Evolutionary conservation across 169 alveolate species (phyloP).

Genomic region (Plasmodium sp.): DNA sequence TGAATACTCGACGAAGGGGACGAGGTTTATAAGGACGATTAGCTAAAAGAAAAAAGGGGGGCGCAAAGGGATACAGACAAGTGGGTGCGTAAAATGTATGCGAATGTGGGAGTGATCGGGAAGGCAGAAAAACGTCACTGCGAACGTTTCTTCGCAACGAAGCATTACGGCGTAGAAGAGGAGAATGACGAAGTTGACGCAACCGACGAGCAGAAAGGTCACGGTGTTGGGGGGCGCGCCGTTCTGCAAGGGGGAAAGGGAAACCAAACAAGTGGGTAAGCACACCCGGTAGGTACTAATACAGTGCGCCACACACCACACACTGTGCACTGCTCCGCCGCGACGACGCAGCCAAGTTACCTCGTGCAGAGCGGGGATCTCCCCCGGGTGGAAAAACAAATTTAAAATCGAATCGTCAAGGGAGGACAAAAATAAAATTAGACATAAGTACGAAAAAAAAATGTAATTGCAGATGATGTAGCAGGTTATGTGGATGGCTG

Average conservation of each 20-base stretch:
- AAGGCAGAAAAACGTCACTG: background rate
- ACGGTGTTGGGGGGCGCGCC: background rate
- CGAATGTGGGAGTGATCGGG: background rate
- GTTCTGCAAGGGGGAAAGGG: constrained; percentile 13
- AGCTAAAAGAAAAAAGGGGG: constrained; percentile 10
- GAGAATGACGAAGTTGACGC: constrained; percentile 1
- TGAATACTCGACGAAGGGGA: constrained; percentile 54
- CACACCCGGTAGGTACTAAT: background rate
- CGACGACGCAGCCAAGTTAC: constrained; percentile 5
- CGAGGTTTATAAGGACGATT: constrained; percentile 45
- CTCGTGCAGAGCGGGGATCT: constrained; percentile 20
- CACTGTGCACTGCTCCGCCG: background rate
- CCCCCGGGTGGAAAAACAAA: background rate
- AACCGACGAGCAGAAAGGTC: constrained; percentile 14
- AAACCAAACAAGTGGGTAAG: background rate
- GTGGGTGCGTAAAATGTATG: background rate
- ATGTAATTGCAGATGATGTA: constrained; percentile 59
- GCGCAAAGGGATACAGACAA: background rate
- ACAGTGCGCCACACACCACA: background rate
- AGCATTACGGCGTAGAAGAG: constrained; percentile 39
- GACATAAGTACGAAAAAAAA: constrained; percentile 59
- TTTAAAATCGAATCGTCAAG: constrained; percentile 60
- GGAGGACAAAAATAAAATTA: constrained; percentile 59
- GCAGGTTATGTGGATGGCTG: constrained; percentile 52
- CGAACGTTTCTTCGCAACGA: background rate